Percentiles rank a stretch among this genome's conserved stretches.
These are phyloP conservation scores for Vanrija sp. DNA, from an alignment of 1,284 basidiomycete species.

Conservation along the genomic window DNA sequence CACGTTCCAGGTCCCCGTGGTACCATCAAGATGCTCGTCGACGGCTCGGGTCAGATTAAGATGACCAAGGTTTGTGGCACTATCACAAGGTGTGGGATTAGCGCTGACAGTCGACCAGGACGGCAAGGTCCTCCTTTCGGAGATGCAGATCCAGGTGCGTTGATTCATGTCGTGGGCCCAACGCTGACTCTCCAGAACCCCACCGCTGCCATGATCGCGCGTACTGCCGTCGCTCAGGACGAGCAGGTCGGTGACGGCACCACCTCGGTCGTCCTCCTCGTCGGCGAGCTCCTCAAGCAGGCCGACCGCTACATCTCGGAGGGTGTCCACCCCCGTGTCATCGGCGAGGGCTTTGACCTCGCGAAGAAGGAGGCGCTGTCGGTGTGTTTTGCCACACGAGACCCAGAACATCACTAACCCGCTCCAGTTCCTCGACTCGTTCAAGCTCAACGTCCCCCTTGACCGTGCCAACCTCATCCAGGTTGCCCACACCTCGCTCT, in stretches of 20 bases:
- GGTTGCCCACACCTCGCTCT: constrained; percentile 89
- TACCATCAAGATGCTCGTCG: constrained; percentile 98
- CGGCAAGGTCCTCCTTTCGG: constrained; percentile 95
- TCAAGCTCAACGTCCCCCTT: constrained; percentile 66
- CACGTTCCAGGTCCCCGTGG: constrained; percentile 73
- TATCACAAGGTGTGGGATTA: neutral
- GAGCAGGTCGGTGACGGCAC: constrained; percentile 99
- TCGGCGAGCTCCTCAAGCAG: constrained; percentile 96
- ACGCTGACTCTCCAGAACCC: constrained; percentile 61
- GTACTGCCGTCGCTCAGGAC: constrained; percentile 96
- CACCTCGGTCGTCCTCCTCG: constrained; percentile 92
- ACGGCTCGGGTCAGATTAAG: constrained; percentile 98
- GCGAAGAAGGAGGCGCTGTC: constrained; percentile 91
- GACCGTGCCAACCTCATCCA: constrained; percentile 88
- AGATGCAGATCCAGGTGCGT: constrained; percentile 93
- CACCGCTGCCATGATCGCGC: constrained; percentile 98
- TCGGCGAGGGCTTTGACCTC: constrained; percentile 92
- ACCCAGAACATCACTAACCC: neutral
- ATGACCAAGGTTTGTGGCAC: constrained; percentile 77
- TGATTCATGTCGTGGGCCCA: neutral
- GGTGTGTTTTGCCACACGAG: constrained; percentile 52
- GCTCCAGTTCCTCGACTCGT: constrained; percentile 81
- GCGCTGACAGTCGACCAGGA: constrained; percentile 53
- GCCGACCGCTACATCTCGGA: constrained; percentile 97
- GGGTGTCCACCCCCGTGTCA: constrained; percentile 95